These are phyloP conservation scores for Phyllosticta paracitricarpa DNA, from an alignment of 2,329 filamentous ascomycete genomes.

Conservation along the genomic window DNA sequence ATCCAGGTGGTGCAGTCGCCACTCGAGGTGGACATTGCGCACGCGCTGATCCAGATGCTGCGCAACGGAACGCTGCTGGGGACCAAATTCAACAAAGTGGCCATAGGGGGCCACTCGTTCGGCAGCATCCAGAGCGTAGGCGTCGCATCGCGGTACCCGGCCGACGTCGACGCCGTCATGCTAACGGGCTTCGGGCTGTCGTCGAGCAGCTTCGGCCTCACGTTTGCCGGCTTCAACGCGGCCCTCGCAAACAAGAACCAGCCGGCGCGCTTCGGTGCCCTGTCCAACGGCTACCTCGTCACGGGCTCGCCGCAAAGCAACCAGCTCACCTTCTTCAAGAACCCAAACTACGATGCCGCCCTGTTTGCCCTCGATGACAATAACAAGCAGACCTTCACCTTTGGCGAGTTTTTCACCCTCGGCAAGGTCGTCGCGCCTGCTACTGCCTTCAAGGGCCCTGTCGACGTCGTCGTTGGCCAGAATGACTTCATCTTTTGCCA, in stretches of 20 bases:
- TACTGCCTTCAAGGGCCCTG: background rate
- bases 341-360: background rate
- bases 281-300: background rate
- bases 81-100: conserved; percentile 23
- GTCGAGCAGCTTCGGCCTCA: background rate
- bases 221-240: background rate
- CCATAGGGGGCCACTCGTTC: conserved; percentile 32
- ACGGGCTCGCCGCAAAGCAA: background rate
- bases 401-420: conserved; percentile 4
- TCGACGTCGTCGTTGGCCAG: conserved; percentile 3
- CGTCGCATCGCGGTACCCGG: conserved; percentile 23
- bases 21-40: conserved; percentile 28
- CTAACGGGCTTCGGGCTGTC: conserved; percentile 23
- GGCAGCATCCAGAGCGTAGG: conserved; percentile 27
- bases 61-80: conserved; percentile 19
- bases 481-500: conserved; percentile 7
- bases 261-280: background rate
- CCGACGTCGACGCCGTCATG: conserved; percentile 26
- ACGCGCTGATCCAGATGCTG: conserved; percentile 24
- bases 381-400: background rate
- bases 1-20: conserved; percentile 28
- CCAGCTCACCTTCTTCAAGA: background rate
- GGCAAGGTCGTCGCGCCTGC: conserved; percentile 2
- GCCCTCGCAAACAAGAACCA: background rate
- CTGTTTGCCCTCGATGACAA: background rate